Evolutionary conservation across 2,329 filamentous ascomycete species (phyloP), one percentile per base, ranked within the genome.

Genomic region (Cladophialophora carrionii): DNA sequence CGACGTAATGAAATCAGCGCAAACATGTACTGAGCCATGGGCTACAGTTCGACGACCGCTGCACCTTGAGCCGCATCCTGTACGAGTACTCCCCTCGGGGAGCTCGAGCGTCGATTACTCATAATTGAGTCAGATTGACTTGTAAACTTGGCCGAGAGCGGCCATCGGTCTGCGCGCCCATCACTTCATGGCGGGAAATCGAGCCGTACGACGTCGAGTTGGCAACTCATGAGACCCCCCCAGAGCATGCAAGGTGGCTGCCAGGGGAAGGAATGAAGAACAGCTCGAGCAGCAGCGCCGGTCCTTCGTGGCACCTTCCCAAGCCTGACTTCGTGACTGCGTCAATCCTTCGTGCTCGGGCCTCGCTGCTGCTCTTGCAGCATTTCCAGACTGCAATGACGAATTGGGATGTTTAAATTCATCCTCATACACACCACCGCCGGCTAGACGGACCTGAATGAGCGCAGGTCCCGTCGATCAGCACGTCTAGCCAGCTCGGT

Each of bases 401-500:
- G 20, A 51, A 20, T 26, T 29, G 20, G 48, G 9, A 7, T 10
- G 20, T 8, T 8, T 20, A 9, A 26, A 4, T 51, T 8, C 8
- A 51, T 4, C 20, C 4, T 10, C 22, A 17, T 51, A 51, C 48
- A 20, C n/a, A 17, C 5, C 48, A 7, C n/a, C 48, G 4, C 24
- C 48, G 48, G 48, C 48, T 51, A 3, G 48, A 51, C 48, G 48
- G 20, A 29, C 48, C 48, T 26, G 48, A 29, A 24, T 51, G 48
- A 51, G 48, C 4, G 6, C 22, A 12, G 24, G 14, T 8, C 8
- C 24, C 17, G 48, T 51, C 24, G 48, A 29, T 26, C 48, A 26
- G 48, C 48, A 51, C 20, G 20, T 51, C 48, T 51, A 20, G 22
- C 9, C 7, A 51, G 4, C 9, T 17, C 4, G 14, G 3, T 5